Evolutionary conservation across 2,329 filamentous ascomycete species (phyloP), one percentile per base, ranked within the genome.

Genomic region (Bipolaris victoriae): DNA sequence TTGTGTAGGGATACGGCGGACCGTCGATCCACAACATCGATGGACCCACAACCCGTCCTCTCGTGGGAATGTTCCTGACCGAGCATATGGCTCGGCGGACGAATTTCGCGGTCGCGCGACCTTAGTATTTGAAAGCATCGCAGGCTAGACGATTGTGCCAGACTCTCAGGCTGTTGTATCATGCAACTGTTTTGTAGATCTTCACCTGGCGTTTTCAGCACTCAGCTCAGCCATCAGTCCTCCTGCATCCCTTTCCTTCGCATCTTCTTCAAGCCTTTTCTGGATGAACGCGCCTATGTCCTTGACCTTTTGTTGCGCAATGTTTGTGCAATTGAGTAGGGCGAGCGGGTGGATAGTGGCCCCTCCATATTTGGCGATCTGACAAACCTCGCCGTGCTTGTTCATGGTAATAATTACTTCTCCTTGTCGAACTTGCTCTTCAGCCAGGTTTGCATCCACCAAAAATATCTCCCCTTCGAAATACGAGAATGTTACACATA

Each of bases 311-410:
- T 84, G 82, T 73, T 94, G 76, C 10, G 93, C 92, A 56, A 88
- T 78, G 53, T 84, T 87, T 1, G 90, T 88, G 77, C 91, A 96
- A 66, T 88, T 86, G 64, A 99, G 80, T 65, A 98, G 79, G 33
- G 85, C 81, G 58, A 93, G 80, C 1, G 93, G 92, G 74, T 97
- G 91, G 11, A 97, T 85, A 0, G 92, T 85, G 18, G 86, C 84
- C 24, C 95, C 95, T 22, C 94, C 93, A 57, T 95, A 86, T 80
- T 99, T 99, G 29, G 92, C 89, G 58, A 97, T 86, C 77, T 96
- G 91, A 69, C 92, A 96, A 39, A 97, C 86, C 79, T 97, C 93
- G 22, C 93, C 93, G 70, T 93, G 90, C 71, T 87, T 88, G 77
- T 97, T 97, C 77, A 97, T 84, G 53, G 91, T 94, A 69, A 98